Conservation (phyloP, 2,329 filamentous ascomycete species). For the Sarocladiaceae sp. region DNA sequence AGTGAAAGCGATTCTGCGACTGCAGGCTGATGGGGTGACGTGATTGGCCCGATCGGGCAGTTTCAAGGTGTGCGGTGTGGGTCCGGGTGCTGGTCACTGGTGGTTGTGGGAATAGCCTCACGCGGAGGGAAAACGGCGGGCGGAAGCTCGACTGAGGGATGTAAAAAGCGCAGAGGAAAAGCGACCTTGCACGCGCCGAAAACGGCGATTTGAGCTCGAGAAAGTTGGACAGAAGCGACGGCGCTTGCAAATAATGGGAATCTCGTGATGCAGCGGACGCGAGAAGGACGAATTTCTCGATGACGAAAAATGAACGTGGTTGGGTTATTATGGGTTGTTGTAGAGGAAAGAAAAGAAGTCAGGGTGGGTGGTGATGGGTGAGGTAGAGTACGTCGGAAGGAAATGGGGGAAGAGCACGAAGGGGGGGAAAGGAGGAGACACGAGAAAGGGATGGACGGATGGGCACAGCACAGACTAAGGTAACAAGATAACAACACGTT, state of each 20-base stretch:
- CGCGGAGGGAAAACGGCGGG: slow-evolving; percentile 16
- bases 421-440: slow-evolving; percentile 24
- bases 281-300: slow-evolving; percentile 24
- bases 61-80: slow-evolving; percentile 15
- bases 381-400: slow-evolving; percentile 22
- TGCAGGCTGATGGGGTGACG: slow-evolving; percentile 13
- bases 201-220: slow-evolving; percentile 16
- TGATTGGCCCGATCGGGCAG: slow-evolving; percentile 15
- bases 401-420: slow-evolving; percentile 20
- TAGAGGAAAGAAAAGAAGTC: slow-evolving; percentile 1
- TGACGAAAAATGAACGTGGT: slow-evolving; percentile 20
- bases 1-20: background rate
- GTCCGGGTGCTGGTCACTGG: slow-evolving; percentile 12
- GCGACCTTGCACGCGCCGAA: slow-evolving; percentile 17
- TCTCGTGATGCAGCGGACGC: slow-evolving; percentile 31
- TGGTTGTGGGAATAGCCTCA: slow-evolving; percentile 36
- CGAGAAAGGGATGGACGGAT: slow-evolving; percentile 15
- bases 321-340: slow-evolving; percentile 6
- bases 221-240: slow-evolving; percentile 23
- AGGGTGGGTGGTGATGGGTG: slow-evolving; percentile 29
- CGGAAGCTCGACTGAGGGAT: slow-evolving; percentile 4
- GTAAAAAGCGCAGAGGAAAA: slow-evolving; percentile 16
- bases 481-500: slow-evolving; percentile 28
- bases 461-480: background rate
- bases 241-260: slow-evolving; percentile 28